phyloP scores from a whole-genome alignment of 495 filamentous ascomycete species.

The Trichocladium antarcticum region DNA sequence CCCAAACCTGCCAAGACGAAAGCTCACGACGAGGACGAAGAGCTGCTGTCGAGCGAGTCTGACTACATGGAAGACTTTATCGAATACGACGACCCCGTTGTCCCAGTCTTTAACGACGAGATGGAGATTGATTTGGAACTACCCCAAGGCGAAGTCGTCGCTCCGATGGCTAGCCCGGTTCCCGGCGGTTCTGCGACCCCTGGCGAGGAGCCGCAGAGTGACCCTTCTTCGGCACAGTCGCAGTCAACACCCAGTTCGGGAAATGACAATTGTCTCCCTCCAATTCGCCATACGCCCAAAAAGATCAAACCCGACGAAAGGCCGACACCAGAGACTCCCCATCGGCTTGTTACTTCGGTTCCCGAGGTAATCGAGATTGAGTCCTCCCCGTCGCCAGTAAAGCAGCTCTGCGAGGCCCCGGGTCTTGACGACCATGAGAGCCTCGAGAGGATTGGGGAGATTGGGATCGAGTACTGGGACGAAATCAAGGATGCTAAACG shows the following conservation, averaged over 20 bases:
- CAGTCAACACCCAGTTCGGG: not conserved
- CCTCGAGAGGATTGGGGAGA: constrained; percentile 12
- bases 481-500: constrained; percentile 14
- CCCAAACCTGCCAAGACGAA: constrained; percentile 10
- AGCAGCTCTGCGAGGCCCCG: constrained; percentile 3
- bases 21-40: constrained; percentile 29
- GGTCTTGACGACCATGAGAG: constrained; percentile 2
- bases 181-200: not conserved
- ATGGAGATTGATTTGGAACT: constrained; percentile 14
- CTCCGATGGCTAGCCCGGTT: too few species aligned
- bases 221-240: not conserved
- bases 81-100: constrained; percentile 18
- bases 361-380: constrained; percentile 10
- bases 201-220: not conserved
- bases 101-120: not conserved
- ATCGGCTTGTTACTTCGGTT: not conserved
- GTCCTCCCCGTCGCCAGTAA: constrained; percentile 5
- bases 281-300: not conserved
- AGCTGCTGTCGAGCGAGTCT: constrained; percentile 37
- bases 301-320: constrained; percentile 5
- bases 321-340: constrained; percentile 1
- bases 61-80: constrained; percentile 38
- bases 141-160: not conserved
- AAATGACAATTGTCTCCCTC: not conserved
- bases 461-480: constrained; percentile 17